phyloP scores from a whole-genome alignment of 306 rosid genomes.

The Pueraria montana region DNA sequence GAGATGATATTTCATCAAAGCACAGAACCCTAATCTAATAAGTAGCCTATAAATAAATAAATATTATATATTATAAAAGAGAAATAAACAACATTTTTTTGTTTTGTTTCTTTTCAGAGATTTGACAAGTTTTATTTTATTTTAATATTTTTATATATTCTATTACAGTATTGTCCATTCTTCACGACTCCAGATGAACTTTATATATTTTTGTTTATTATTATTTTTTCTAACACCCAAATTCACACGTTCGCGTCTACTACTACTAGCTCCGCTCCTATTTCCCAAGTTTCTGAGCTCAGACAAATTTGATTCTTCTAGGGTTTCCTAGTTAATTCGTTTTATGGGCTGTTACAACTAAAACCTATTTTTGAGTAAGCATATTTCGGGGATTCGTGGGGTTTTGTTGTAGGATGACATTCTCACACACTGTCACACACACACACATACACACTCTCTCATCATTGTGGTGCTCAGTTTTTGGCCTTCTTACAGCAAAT shows the following conservation, averaged over 20 bases:
- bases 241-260: constrained; percentile 44
- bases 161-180: constrained; percentile 8
- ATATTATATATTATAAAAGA: neutral
- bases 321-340: constrained; percentile 54
- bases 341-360: constrained; percentile 14
- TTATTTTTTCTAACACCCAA: constrained; percentile 11
- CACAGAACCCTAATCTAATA: constrained; percentile 78
- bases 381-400: constrained; percentile 25
- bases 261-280: neutral
- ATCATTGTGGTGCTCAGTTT: constrained; percentile 46
- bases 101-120: constrained; percentile 11
- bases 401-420: constrained; percentile 38
- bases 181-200: constrained; percentile 32
- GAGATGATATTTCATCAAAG: constrained; percentile 40
- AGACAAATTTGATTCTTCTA: constrained; percentile 57
- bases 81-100: neutral
- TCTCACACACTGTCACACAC: constrained; percentile 38
- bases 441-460: constrained; percentile 40
- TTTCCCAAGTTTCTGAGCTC: constrained; percentile 50
- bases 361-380: neutral
- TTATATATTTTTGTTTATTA: neutral
- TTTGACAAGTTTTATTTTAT: constrained; percentile 8
- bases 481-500: constrained; percentile 20
- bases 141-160: neutral
- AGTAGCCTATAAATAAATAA: constrained; percentile 37